phyloP scores from a whole-genome alignment of 495 filamentous ascomycete species.

The Aspergillus steynii region DNA sequence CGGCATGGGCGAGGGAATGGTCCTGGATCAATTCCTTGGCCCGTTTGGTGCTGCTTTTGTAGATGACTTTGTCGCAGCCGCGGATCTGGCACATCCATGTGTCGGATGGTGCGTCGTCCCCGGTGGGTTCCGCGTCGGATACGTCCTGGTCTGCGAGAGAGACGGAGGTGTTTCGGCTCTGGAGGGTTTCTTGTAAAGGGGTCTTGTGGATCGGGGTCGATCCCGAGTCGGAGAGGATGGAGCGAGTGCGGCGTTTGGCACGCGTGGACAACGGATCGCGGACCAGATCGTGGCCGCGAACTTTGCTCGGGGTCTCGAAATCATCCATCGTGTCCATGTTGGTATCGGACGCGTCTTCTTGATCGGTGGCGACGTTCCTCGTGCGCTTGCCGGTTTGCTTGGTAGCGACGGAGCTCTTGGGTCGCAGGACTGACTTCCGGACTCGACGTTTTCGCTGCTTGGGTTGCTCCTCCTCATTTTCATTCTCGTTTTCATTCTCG shows the following conservation, averaged over 20 bases:
- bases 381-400: conserved; percentile 52
- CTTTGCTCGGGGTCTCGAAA: conserved; percentile 48
- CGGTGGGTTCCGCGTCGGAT: conserved; percentile 39
- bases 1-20: conserved; percentile 68
- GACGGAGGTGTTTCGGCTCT: conserved; percentile 28
- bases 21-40: conserved; percentile 60
- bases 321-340: conserved; percentile 44
- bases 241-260: conserved; percentile 35
- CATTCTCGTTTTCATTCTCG: conserved; percentile 7
- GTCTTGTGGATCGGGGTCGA: conserved; percentile 36
- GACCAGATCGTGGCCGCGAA: conserved; percentile 41
- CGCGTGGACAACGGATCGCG: conserved; percentile 42
- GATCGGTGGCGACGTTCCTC: conserved; percentile 35
- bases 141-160: conserved; percentile 25
- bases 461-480: conserved; percentile 25
- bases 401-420: conserved; percentile 42
- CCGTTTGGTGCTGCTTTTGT: conserved; percentile 55
- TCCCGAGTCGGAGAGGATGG: conserved; percentile 33
- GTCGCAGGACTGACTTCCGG: conserved; percentile 54
- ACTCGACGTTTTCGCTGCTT: conserved; percentile 29
- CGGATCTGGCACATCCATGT: conserved; percentile 71
- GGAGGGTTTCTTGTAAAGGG: conserved; percentile 35
- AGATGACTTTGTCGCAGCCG: conserved; percentile 64
- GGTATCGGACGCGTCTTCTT: conserved; percentile 32
- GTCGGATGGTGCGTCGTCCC: conserved; percentile 53